phyloP scores from a whole-genome alignment of 208 protist genomes.

The Crithidia bombi region DNA sequence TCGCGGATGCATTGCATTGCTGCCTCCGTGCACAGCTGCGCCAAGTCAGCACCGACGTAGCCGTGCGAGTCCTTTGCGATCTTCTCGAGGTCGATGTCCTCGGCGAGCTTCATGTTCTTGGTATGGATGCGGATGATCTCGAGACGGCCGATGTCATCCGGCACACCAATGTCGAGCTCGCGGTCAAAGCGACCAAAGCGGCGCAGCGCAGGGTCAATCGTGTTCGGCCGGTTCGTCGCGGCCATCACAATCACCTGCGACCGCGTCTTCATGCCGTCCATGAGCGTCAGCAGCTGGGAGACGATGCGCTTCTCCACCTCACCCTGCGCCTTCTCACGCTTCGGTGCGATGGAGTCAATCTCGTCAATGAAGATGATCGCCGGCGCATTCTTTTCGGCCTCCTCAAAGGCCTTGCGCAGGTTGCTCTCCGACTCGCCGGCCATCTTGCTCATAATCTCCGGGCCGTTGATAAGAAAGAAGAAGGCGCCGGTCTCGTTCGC shows the following conservation, averaged over 20 bases:
- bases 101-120: conserved; percentile 99
- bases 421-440: conserved; percentile 99
- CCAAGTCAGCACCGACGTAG: conserved; percentile 99
- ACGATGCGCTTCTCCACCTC: conserved; percentile 99
- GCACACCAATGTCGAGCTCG: conserved; percentile 99
- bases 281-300: conserved; percentile 99
- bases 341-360: conserved; percentile 99
- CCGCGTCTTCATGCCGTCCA: conserved; percentile 99
- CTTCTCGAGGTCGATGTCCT: conserved; percentile 98
- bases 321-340: conserved; percentile 99
- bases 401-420: conserved; percentile 99
- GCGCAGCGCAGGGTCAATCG: conserved; percentile 99
- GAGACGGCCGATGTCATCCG: conserved; percentile 99
- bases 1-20: conserved; percentile 99
- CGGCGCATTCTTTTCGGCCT: conserved; percentile 99
- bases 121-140: conserved; percentile 99
- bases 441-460: conserved; percentile 99
- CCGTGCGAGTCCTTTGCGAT: conserved; percentile 98
- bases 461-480: conserved; percentile 99
- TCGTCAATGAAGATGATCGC: conserved; percentile 99
- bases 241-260: conserved; percentile 99
- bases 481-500: conserved; percentile 99
- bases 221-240: conserved; percentile 99
- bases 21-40: conserved; percentile 99
- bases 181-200: conserved; percentile 99